phyloP scores from a whole-genome alignment of 352 stramenopile genomes.

The Globisporangium carolinianum region DNA sequence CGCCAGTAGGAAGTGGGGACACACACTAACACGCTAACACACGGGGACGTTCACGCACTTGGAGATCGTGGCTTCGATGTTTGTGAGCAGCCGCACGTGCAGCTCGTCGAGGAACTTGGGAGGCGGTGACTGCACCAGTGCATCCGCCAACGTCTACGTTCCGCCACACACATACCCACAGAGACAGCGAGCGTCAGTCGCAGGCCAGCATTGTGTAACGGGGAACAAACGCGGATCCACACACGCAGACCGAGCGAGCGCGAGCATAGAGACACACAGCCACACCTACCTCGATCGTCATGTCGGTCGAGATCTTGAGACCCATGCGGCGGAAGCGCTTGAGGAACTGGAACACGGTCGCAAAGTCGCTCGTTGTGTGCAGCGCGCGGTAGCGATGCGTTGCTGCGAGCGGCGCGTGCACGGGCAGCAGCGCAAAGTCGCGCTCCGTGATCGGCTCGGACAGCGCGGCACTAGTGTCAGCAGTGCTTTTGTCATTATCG shows the following conservation, averaged over 20 bases:
- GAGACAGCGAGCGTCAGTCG: neutral
- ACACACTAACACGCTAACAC: neutral
- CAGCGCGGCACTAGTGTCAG: neutral
- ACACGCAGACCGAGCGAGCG: neutral
- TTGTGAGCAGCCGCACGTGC: slow-evolving; percentile 37
- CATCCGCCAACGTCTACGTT: slow-evolving; percentile 24
- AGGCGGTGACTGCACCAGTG: slow-evolving; percentile 26
- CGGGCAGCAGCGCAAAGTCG: slow-evolving; percentile 21
- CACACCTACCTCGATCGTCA: slow-evolving; percentile 32
- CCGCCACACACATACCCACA: neutral
- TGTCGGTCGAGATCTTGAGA: slow-evolving; percentile 36
- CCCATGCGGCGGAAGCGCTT: slow-evolving; percentile 55
- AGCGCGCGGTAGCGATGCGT: slow-evolving; percentile 27
- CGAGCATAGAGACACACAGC: neutral
- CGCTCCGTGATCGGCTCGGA: neutral
- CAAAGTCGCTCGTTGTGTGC: slow-evolving; percentile 44
- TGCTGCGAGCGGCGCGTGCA: slow-evolving; percentile 22
- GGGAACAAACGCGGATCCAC: neutral
- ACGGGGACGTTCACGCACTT: slow-evolving; percentile 27
- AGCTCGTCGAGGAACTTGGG: slow-evolving; percentile 32
- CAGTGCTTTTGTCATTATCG: slow-evolving; percentile 3
- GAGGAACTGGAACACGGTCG: slow-evolving; percentile 54
- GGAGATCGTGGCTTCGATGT: slow-evolving; percentile 32
- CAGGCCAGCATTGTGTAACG: too few species aligned
- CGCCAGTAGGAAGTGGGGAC: neutral